Evolutionary conservation across 2,329 filamentous ascomycete species (phyloP).

Genomic region (Thielaviopsis ethacetica): DNA sequence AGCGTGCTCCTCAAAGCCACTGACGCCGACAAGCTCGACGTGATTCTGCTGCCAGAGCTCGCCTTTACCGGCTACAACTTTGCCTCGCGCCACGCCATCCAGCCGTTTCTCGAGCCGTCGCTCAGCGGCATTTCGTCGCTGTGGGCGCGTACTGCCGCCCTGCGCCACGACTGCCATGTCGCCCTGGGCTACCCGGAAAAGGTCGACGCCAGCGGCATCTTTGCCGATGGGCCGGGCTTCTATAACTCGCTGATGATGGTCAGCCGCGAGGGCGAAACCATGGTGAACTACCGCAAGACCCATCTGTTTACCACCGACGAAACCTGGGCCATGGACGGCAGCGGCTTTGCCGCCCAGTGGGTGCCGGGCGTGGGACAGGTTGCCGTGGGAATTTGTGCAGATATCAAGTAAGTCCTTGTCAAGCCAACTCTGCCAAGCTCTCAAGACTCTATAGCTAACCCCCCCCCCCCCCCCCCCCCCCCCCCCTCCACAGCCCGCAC

Average conservation of each 20-base stretch:
- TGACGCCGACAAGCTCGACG: slow-evolving; percentile 25
- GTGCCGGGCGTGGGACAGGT: slow-evolving; percentile 33
- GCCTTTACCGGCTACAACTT: slow-evolving; percentile 73
- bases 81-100: slow-evolving; percentile 48
- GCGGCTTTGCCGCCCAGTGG: slow-evolving; percentile 31
- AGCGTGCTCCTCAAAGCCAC: slow-evolving; percentile 34
- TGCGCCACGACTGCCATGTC: slow-evolving; percentile 50
- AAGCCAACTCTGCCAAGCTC: too few relatives aligned
- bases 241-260: slow-evolving; percentile 40
- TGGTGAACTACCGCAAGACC: slow-evolving; percentile 44
- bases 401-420: slow-evolving; percentile 35
- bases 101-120: slow-evolving; percentile 50
- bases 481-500: slow-evolving; percentile 18
- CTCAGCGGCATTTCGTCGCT: slow-evolving; percentile 49
- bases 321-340: slow-evolving; percentile 38
- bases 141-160: slow-evolving; percentile 53
- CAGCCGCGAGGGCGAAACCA: slow-evolving; percentile 39
- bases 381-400: slow-evolving; percentile 48
- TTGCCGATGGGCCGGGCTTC: slow-evolving; percentile 35
- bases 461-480: too few relatives aligned
- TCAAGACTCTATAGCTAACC: not conserved
- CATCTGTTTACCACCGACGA: slow-evolving; percentile 41
- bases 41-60: slow-evolving; percentile 60
- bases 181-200: slow-evolving; percentile 61
- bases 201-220: slow-evolving; percentile 32